A percentile compares a stretch with the other conserved stretches of the same genome.
phyloP scores from a whole-genome alignment of 306 rosid genomes.

The Cercis canadensis region DNA sequence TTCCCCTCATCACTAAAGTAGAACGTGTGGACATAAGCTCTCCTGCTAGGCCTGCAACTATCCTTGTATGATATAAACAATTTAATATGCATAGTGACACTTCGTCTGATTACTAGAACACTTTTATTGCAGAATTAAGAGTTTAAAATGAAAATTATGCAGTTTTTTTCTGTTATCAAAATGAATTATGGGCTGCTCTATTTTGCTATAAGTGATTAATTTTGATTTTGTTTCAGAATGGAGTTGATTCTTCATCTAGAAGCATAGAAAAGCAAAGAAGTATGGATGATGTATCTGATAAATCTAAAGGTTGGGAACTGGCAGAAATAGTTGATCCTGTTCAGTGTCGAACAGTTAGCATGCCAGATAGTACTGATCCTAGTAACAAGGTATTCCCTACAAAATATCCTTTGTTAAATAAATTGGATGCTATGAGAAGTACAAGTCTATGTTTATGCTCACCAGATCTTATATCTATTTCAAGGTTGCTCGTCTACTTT shows the following conservation, averaged over 20 bases:
- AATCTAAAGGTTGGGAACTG: conserved; percentile 62
- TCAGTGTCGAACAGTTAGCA: conserved; percentile 52
- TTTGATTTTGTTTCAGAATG: conserved; percentile 45
- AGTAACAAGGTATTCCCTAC: conserved; percentile 50
- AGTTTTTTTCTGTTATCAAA: too few species aligned
- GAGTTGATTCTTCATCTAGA: conserved; percentile 49
- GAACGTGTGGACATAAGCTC: conserved; percentile 62
- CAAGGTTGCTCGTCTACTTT: conserved; percentile 64
- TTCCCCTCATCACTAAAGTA: conserved; percentile 56
- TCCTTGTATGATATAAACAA: conserved; percentile 50
- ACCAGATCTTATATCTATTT: background rate
- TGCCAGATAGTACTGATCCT: conserved; percentile 62
- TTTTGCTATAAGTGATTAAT: conserved; percentile 6
- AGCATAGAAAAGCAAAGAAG: conserved; percentile 59
- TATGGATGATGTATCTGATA: conserved; percentile 56
- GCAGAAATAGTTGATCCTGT: conserved; percentile 58
- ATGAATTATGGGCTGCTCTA: too few species aligned
- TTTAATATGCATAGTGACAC: conserved; percentile 12
- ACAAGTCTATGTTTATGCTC: background rate
- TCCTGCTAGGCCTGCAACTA: conserved; percentile 57
- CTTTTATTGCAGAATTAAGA: background rate
- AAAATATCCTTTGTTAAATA: conserved; percentile 9
- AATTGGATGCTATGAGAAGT: background rate
- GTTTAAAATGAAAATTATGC: background rate
- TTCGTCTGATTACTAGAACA: background rate